Evolutionary conservation across 192 early-diverging fungal genomes (phyloP).

Genomic region (Entophlyctis luteolus): DNA sequence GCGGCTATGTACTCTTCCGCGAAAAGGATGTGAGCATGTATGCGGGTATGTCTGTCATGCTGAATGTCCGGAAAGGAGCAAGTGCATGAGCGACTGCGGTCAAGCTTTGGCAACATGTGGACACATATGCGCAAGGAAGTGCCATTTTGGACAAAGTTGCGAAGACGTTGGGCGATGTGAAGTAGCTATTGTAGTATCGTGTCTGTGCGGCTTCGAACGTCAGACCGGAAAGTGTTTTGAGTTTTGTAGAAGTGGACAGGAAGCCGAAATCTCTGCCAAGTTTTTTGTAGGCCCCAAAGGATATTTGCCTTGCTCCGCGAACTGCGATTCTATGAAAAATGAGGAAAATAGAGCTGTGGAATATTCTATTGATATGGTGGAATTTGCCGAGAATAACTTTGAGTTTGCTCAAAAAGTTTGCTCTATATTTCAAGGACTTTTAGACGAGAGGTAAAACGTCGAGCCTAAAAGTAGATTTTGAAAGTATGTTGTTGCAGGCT

Average conservation of each 20-base stretch:
- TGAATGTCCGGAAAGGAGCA: neutral
- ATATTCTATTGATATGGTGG: neutral
- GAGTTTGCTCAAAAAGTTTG: conserved; percentile 1
- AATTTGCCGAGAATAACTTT: neutral
- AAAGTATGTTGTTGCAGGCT: neutral
- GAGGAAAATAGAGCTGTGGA: conserved; percentile 1
- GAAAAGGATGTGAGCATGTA: neutral
- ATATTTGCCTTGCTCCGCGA: neutral
- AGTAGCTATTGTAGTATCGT: neutral
- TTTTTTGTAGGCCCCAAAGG: conserved; percentile 7
- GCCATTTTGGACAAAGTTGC: neutral
- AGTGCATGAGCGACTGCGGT: too few relatives aligned
- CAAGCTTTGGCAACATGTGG: neutral
- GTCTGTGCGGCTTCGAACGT: neutral
- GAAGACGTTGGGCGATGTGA: neutral
- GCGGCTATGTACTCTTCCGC: neutral
- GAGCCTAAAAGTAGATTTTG: neutral
- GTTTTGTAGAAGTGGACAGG: neutral
- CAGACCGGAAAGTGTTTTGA: neutral
- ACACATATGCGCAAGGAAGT: neutral
- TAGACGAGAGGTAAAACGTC: neutral
- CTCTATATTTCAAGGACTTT: neutral
- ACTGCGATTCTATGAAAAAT: neutral
- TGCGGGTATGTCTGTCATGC: conserved; percentile 11
- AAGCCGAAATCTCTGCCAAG: neutral